Percentiles rank a stretch among this genome's conserved stretches.
Conservation (phyloP, 495 filamentous ascomycete genomes). For the Aspergillus taichungensis region DNA sequence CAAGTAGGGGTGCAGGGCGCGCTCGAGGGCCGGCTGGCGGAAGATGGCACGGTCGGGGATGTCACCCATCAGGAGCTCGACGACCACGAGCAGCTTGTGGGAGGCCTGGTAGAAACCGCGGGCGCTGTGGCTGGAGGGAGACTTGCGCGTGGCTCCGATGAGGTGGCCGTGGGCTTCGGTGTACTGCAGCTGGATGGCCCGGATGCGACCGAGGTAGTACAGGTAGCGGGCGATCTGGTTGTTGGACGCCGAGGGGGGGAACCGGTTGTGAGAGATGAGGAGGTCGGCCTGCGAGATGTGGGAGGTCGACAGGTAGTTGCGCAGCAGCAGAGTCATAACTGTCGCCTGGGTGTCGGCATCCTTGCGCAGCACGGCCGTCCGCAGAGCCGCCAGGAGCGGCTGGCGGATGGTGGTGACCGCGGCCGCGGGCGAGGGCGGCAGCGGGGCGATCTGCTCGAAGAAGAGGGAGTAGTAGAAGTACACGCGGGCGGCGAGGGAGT, state of each 20-base stretch:
- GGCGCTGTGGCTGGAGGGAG: slow-evolving; percentile 78
- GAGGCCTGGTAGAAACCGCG: slow-evolving; percentile 92
- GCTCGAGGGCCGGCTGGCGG: slow-evolving; percentile 77
- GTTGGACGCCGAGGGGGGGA: slow-evolving; percentile 86
- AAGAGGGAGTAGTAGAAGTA: slow-evolving; percentile 98
- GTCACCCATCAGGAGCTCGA: slow-evolving; percentile 96
- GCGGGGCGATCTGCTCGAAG: slow-evolving; percentile 76
- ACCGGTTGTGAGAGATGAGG: slow-evolving; percentile 86
- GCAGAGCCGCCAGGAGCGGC: slow-evolving; percentile 74
- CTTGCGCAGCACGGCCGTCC: slow-evolving; percentile 89
- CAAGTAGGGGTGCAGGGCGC: slow-evolving; percentile 83
- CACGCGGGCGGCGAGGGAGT: slow-evolving; percentile 85
- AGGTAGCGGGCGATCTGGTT: slow-evolving; percentile 96
- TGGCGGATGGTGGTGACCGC: slow-evolving; percentile 79
- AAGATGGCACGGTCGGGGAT: slow-evolving; percentile 93
- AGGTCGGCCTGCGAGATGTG: slow-evolving; percentile 96
- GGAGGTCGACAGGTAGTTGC: slow-evolving; percentile 92
- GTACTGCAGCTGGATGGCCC: slow-evolving; percentile 91
- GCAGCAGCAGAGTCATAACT: slow-evolving; percentile 86
- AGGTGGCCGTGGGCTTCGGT: slow-evolving; percentile 94
- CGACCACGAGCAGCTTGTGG: slow-evolving; percentile 86
- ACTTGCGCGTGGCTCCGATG: slow-evolving; percentile 85
- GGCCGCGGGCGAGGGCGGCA: slow-evolving; percentile 79
- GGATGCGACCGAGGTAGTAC: slow-evolving; percentile 92
- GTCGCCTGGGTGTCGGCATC: slow-evolving; percentile 94